Percentiles rank a stretch among this genome's conserved stretches.
Evolutionary conservation across 352 stramenopile genomes (phyloP).

Genomic region (Nothophytophthora sp.): DNA sequence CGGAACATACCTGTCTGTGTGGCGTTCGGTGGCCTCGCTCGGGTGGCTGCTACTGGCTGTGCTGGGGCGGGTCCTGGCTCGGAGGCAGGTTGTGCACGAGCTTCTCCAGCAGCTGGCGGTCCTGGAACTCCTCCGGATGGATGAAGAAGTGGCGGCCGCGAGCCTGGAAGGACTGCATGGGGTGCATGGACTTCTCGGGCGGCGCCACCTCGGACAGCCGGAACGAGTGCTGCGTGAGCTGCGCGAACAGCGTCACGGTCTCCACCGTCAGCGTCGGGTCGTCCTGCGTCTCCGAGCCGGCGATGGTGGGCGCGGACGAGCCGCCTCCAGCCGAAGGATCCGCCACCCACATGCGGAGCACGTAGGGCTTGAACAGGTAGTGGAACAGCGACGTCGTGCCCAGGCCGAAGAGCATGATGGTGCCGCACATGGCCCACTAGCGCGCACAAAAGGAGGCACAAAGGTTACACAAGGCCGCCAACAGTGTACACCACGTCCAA

Average conservation of each 20-base stretch:
- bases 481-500: neutral
- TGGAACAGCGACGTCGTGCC: conserved; percentile 86
- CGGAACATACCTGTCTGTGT: no score
- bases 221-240: conserved; percentile 53
- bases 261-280: conserved; percentile 61
- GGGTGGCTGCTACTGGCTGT: neutral
- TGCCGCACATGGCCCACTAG: conserved; percentile 89
- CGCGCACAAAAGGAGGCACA: conserved; percentile 5
- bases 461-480: no score
- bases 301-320: conserved; percentile 1
- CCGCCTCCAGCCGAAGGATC: conserved; percentile 1
- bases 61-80: no score
- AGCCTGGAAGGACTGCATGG: conserved; percentile 84
- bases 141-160: conserved; percentile 74
- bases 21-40: neutral
- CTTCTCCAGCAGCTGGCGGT: conserved; percentile 61
- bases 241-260: conserved; percentile 72
- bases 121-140: conserved; percentile 71
- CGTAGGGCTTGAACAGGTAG: conserved; percentile 86
- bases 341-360: conserved; percentile 78
- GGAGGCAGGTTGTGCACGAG: conserved; percentile 33
- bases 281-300: conserved; percentile 5
- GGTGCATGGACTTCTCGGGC: conserved; percentile 70
- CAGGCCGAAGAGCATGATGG: conserved; percentile 86
- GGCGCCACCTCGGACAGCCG: conserved; percentile 57